phyloP scores from a whole-genome alignment of 2,329 filamentous ascomycete species.

The Aspergillus aculeatus region DNA sequence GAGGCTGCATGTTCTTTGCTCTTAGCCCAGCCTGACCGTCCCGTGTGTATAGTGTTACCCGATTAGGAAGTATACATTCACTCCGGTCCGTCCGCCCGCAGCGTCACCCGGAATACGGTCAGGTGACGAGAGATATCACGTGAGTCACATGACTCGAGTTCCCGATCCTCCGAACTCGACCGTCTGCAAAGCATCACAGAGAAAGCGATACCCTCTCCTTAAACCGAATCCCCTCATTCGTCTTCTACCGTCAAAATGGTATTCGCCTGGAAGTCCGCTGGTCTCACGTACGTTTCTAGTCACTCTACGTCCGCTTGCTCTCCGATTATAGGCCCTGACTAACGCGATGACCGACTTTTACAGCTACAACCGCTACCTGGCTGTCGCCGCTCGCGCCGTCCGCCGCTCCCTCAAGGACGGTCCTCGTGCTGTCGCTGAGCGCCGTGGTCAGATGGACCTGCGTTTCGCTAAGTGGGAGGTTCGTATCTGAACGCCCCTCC shows the following conservation, averaged over 20 bases:
- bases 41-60: not conserved
- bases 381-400: conserved; percentile 89
- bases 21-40: not conserved
- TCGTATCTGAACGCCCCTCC: conserved; percentile 46
- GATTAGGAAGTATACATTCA: not conserved
- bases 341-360: conserved; percentile 25
- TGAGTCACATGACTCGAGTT: conserved; percentile 29
- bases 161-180: conserved; percentile 38
- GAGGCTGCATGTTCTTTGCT: too few relatives aligned
- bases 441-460: conserved; percentile 84
- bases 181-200: conserved; percentile 32
- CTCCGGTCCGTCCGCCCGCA: not conserved
- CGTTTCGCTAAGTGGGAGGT: conserved; percentile 96
- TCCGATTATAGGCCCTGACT: conserved; percentile 19
- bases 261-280: conserved; percentile 97
- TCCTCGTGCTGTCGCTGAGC: conserved; percentile 81
- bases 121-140: conserved; percentile 18
- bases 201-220: conserved; percentile 27
- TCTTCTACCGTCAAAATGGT: conserved; percentile 67
- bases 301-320: conserved; percentile 5
- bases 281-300: conserved; percentile 73
- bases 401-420: conserved; percentile 97
- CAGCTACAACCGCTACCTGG: conserved; percentile 99
- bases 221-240: conserved; percentile 29
- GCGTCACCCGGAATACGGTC: not conserved